phyloP scores from a whole-genome alignment of 805 yeast genomes.

The Aciculoconidium aculeatum region DNA sequence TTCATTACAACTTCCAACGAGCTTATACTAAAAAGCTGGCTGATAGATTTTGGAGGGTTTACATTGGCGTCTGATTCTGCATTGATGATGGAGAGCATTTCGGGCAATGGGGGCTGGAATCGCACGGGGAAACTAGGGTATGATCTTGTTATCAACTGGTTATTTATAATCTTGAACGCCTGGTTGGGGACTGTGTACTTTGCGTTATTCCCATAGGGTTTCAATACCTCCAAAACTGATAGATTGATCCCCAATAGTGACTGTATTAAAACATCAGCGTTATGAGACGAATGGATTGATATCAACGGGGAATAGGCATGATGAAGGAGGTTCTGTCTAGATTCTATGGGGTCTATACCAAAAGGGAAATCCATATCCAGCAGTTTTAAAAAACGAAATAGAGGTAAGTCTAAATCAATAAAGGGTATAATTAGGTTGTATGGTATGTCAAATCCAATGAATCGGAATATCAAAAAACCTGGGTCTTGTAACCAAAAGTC shows the following conservation, averaged over 20 bases:
- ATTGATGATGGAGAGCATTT: conserved; percentile 26
- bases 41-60: conserved; percentile 3
- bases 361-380: conserved; percentile 25
- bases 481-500: too few species aligned
- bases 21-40: conserved; percentile 33
- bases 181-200: conserved; percentile 35
- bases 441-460: too few species aligned
- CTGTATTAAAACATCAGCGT: conserved; percentile 41
- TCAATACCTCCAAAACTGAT: conserved; percentile 43
- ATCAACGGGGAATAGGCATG: conserved; percentile 49
- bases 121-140: conserved; percentile 54
- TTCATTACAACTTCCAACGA: conserved; percentile 28
- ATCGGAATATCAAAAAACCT: too few species aligned
- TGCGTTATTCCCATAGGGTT: conserved; percentile 52
- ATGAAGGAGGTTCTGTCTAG: conserved; percentile 37
- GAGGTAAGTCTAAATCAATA: too few species aligned
- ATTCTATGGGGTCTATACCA: conserved; percentile 34
- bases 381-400: too few species aligned
- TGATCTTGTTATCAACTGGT: conserved; percentile 43
- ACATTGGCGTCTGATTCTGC: conserved; percentile 9
- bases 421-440: too few species aligned
- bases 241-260: conserved; percentile 29
- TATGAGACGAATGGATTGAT: conserved; percentile 42
- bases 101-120: conserved; percentile 42
- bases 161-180: conserved; percentile 44